These are phyloP conservation scores for Artomyces pyxidatus DNA, from an alignment of 768 basidiomycete genomes.

Conservation along the genomic window DNA sequence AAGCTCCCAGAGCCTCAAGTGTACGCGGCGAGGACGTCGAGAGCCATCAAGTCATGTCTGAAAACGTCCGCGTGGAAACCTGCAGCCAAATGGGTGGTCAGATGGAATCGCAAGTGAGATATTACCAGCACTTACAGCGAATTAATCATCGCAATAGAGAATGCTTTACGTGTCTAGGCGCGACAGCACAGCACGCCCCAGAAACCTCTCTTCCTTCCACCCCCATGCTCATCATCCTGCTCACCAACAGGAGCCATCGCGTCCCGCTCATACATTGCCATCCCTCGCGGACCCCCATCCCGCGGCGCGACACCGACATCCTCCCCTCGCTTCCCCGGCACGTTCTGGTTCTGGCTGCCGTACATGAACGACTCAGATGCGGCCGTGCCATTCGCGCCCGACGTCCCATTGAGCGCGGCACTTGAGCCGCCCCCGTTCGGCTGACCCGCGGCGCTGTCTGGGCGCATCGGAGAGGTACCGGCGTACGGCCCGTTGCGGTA, in stretches of 20 bases:
- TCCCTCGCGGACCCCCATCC: conserved; percentile 36
- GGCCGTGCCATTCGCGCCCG: conserved; percentile 28
- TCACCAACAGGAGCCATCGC: conserved; percentile 52
- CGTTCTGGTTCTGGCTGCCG: conserved; percentile 44
- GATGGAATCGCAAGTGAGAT: too few species aligned
- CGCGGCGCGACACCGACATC: conserved; percentile 24
- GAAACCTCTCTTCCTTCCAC: conserved; percentile 53
- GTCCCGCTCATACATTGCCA: conserved; percentile 61
- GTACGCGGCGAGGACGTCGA: too few species aligned
- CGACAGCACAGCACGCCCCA: conserved; percentile 65
- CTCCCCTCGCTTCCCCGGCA: conserved; percentile 38
- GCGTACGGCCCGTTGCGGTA: conserved; percentile 51
- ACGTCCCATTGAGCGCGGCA: conserved; percentile 4
- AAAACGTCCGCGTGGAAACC: too few species aligned
- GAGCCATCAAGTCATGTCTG: too few species aligned
- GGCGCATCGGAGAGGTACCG: conserved; percentile 33
- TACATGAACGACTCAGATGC: conserved; percentile 61
- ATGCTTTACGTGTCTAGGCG: conserved; percentile 37
- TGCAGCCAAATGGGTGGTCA: too few species aligned
- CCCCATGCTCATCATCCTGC: conserved; percentile 54
- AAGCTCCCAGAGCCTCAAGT: too few species aligned
- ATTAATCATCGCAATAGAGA: background rate
- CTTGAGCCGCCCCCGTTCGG: conserved; percentile 29
- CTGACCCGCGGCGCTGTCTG: conserved; percentile 23
- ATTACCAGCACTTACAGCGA: background rate